Conservation (phyloP, 140 eudicot species). For the Ambrosia hybrid region DNA sequence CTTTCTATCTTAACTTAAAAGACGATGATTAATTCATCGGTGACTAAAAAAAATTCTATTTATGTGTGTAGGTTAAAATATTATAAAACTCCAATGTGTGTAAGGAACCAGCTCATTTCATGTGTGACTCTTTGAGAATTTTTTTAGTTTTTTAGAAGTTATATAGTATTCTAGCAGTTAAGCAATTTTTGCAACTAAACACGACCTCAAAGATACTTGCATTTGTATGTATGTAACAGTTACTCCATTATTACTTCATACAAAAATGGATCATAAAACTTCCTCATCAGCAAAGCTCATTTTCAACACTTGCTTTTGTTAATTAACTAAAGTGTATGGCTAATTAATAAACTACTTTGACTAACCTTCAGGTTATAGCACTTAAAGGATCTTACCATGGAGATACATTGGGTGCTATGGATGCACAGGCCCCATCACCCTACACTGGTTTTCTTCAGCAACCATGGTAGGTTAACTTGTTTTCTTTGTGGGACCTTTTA, state of each 20-base stretch:
- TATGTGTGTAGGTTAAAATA: neutral
- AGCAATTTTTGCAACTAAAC: too few species aligned
- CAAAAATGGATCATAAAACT: neutral
- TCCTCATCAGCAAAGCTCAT: neutral
- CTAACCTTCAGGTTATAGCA: slow-evolving; percentile 67
- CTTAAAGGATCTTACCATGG: slow-evolving; percentile 97
- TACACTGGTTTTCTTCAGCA: slow-evolving; percentile 93
- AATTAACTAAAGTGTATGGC: slow-evolving; percentile 6
- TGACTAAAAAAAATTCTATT: slow-evolving; percentile 2
- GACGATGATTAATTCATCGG: neutral
- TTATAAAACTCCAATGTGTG: neutral
- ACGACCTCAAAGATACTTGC: neutral
- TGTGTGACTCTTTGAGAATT: neutral
- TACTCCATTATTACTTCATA: neutral
- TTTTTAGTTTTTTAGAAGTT: neutral
- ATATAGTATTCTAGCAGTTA: too few species aligned
- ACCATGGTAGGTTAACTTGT: slow-evolving; percentile 64
- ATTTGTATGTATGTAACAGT: neutral
- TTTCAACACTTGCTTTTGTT: slow-evolving; percentile 2
- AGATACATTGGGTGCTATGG: slow-evolving; percentile 99
- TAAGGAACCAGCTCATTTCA: neutral
- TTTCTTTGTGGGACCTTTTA: neutral
- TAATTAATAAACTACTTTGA: slow-evolving; percentile 15
- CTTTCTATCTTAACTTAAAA: neutral
- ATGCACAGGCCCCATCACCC: slow-evolving; percentile 94